phyloP scores from a whole-genome alignment of 306 rosid genomes.

The Bauhinia variegata region DNA sequence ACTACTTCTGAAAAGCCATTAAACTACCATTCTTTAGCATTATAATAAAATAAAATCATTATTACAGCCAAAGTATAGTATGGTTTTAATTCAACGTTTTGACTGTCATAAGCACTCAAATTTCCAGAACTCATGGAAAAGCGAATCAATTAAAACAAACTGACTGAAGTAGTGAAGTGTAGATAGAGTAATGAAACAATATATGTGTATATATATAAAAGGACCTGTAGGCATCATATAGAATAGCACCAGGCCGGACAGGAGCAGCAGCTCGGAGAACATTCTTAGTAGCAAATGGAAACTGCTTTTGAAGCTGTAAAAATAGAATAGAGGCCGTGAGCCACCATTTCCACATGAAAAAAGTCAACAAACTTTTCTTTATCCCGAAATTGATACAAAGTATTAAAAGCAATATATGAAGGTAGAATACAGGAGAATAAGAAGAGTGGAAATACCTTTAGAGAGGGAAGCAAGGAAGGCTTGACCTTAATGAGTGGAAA shows the following conservation, averaged over 20 bases:
- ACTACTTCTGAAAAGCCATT: neutral
- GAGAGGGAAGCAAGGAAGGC: slow-evolving; percentile 40
- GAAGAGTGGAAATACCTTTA: slow-evolving; percentile 46
- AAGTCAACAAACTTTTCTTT: neutral
- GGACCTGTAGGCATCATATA: slow-evolving; percentile 57
- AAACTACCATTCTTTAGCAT: neutral
- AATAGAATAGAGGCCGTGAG: neutral
- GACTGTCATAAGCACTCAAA: neutral
- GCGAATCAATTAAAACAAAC: neutral
- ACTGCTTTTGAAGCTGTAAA: slow-evolving; percentile 57
- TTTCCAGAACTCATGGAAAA: neutral
- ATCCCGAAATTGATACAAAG: neutral
- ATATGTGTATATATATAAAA: no score
- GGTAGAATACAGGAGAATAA: neutral
- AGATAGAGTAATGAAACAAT: no score
- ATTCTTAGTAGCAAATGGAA: slow-evolving; percentile 42
- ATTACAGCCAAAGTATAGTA: neutral
- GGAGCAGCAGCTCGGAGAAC: slow-evolving; percentile 40
- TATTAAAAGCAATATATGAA: neutral
- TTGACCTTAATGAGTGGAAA: slow-evolving; percentile 8
- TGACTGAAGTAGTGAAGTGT: neutral
- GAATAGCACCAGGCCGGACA: slow-evolving; percentile 40
- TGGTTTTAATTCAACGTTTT: neutral
- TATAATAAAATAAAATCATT: neutral
- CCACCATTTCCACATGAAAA: neutral